phyloP scores from a whole-genome alignment of 805 yeast genomes.

The Myxozyma neglecta region DNA sequence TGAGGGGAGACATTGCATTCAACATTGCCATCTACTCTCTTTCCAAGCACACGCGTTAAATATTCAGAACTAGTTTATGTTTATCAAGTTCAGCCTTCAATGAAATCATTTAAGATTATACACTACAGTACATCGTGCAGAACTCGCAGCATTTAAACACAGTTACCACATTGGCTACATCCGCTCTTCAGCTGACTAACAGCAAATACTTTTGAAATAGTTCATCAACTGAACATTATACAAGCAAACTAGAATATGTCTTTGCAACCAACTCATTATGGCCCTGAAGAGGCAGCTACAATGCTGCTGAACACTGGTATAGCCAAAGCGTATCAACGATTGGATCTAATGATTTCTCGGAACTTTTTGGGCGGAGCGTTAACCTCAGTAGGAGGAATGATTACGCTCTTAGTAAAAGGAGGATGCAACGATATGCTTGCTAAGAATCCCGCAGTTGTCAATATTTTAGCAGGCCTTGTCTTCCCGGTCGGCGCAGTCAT shows the following conservation, averaged over 20 bases:
- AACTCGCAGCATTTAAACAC: not conserved
- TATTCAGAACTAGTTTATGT: not conserved
- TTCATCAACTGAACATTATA: slow-evolving; percentile 4
- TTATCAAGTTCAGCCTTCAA: not conserved
- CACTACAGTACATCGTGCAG: not conserved
- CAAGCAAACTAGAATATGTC: not conserved
- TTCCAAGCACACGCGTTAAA: not conserved
- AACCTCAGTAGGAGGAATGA: slow-evolving; percentile 31
- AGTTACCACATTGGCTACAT: not conserved
- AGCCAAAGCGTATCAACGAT: slow-evolving; percentile 25
- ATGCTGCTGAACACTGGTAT: slow-evolving; percentile 25
- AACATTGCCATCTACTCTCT: not conserved
- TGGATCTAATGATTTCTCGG: slow-evolving; percentile 25
- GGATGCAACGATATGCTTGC: slow-evolving; percentile 26
- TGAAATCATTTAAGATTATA: not conserved
- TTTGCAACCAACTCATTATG: slow-evolving; percentile 18
- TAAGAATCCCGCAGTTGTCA: slow-evolving; percentile 28
- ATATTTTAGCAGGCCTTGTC: slow-evolving; percentile 27
- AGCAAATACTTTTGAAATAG: not conserved
- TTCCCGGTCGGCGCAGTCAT: slow-evolving; percentile 32
- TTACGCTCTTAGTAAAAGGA: slow-evolving; percentile 29
- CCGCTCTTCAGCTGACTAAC: not conserved
- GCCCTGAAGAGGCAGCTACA: slow-evolving; percentile 29
- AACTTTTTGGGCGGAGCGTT: slow-evolving; percentile 31
- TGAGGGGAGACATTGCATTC: not conserved